Percentiles rank a stretch among this genome's conserved stretches.
Conservation (phyloP, 768 basidiomycete species). For the Amanita exitialis region DNA sequence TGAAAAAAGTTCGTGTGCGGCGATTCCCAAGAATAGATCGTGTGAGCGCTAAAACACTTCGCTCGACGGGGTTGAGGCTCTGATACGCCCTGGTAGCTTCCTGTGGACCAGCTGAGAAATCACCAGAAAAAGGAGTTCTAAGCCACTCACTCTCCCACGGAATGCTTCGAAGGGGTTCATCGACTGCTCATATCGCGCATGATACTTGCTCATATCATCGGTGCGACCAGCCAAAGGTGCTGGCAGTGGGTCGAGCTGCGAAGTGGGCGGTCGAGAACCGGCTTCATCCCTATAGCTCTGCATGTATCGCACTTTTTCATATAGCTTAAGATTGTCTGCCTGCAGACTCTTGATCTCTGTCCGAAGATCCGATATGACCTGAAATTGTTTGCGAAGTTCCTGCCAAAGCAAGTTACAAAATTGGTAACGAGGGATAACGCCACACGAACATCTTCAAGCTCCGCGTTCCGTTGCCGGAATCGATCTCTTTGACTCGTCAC, state of each 20-base stretch:
- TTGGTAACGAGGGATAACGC: not conserved
- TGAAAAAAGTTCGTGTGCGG: conserved; percentile 81
- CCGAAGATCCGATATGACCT: conserved; percentile 88
- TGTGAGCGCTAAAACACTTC: conserved; percentile 78
- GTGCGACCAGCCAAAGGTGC: conserved; percentile 23
- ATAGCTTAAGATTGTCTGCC: conserved; percentile 92
- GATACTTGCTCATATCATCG: conserved; percentile 84
- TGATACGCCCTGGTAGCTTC: conserved; percentile 93
- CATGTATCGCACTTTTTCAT: conserved; percentile 99
- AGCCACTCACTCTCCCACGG: conserved; percentile 74
- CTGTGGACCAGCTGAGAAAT: conserved; percentile 27
- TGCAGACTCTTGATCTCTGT: conserved; percentile 88
- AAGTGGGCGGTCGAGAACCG: conserved; percentile 39
- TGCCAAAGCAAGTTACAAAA: conserved; percentile 18
- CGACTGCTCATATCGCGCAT: conserved; percentile 86
- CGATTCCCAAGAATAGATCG: conserved; percentile 83
- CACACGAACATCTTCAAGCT: conserved; percentile 77
- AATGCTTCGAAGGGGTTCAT: conserved; percentile 99
- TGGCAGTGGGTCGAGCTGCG: conserved; percentile 64
- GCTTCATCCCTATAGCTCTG: conserved; percentile 87
- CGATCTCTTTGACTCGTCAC: conserved; percentile 95
- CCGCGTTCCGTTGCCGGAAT: conserved; percentile 95
- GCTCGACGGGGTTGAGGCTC: conserved; percentile 84
- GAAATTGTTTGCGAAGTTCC: conserved; percentile 95
- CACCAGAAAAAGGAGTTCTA: not conserved